Percentiles rank a stretch among this genome's conserved stretches.
These are phyloP conservation scores for Tothia fuscella DNA, from an alignment of 2,329 filamentous ascomycete species.

Conservation along the genomic window DNA sequence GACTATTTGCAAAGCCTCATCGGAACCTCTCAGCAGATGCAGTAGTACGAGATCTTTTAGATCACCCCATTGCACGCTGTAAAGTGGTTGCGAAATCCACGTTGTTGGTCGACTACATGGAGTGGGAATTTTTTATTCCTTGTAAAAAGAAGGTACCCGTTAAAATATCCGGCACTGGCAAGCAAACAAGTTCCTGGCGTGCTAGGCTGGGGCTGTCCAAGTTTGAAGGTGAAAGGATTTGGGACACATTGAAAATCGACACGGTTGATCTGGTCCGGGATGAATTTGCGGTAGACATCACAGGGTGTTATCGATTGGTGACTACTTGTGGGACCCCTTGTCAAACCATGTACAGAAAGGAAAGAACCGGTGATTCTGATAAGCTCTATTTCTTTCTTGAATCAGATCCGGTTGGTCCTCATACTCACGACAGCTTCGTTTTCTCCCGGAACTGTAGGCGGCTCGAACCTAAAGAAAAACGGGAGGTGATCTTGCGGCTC, in stretches of 20 bases:
- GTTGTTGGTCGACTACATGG: no score
- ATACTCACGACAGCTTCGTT: conserved; percentile 41
- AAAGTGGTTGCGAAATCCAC: no score
- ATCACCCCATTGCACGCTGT: conserved; percentile 17
- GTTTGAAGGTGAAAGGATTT: conserved; percentile 32
- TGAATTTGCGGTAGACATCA: background rate
- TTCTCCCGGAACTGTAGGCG: conserved; percentile 37
- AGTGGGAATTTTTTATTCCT: conserved; percentile 13
- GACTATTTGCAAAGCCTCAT: conserved; percentile 17
- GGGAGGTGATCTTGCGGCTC: conserved; percentile 33
- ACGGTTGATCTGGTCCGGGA: no score
- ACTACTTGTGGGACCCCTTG: background rate
- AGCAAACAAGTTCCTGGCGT: conserved; percentile 20
- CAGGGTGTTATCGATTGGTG: background rate
- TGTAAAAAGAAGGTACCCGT: conserved; percentile 11
- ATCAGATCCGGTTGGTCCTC: conserved; percentile 35
- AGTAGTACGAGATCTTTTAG: conserved; percentile 15
- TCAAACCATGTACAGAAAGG: background rate
- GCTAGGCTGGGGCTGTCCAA: conserved; percentile 25
- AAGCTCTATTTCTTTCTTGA: conserved; percentile 44
- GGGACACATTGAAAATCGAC: conserved; percentile 30
- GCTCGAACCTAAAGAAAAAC: conserved; percentile 29
- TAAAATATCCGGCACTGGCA: conserved; percentile 15
- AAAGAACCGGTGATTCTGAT: background rate
- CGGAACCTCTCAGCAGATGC: conserved; percentile 14